Evolutionary conservation across 768 basidiomycete species (phyloP).

Genomic region (Chalciporus pseudorubinellus): DNA sequence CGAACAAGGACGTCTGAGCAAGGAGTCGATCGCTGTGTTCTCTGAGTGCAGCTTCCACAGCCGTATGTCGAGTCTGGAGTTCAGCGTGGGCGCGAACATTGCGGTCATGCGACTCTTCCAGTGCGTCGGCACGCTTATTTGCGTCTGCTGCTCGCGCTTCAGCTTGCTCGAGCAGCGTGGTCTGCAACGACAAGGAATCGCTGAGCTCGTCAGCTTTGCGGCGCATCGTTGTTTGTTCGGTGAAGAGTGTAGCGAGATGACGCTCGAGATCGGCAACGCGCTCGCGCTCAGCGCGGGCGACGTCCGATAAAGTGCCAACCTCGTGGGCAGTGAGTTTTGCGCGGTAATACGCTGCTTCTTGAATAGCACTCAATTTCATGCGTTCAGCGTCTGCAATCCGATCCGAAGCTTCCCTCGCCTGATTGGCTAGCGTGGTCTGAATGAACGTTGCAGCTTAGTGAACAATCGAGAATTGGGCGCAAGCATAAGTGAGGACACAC

Average conservation of each 20-base stretch:
- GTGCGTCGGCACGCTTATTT: conserved; percentile 67
- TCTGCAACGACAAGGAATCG: conserved; percentile 74
- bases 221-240: conserved; percentile 64
- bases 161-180: conserved; percentile 73
- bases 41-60: conserved; percentile 61
- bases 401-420: conserved; percentile 75
- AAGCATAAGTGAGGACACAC: conserved; percentile 42
- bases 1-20: conserved; percentile 65
- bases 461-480: not conserved
- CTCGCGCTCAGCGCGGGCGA: conserved; percentile 72
- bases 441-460: not conserved
- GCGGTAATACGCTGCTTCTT: conserved; percentile 95
- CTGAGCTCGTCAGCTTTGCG: conserved; percentile 68
- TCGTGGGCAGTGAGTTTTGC: conserved; percentile 92
- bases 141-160: conserved; percentile 77
- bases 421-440: conserved; percentile 70
- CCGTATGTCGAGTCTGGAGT: conserved; percentile 61
- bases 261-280: conserved; percentile 73
- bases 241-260: conserved; percentile 57
- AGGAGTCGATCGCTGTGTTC: conserved; percentile 77
- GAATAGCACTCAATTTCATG: conserved; percentile 70
- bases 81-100: conserved; percentile 63
- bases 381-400: conserved; percentile 79
- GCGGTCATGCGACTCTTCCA: conserved; percentile 67
- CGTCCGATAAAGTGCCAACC: conserved; percentile 58